phyloP scores from a whole-genome alignment of 306 rosid species.

The Mimosa pudica region DNA sequence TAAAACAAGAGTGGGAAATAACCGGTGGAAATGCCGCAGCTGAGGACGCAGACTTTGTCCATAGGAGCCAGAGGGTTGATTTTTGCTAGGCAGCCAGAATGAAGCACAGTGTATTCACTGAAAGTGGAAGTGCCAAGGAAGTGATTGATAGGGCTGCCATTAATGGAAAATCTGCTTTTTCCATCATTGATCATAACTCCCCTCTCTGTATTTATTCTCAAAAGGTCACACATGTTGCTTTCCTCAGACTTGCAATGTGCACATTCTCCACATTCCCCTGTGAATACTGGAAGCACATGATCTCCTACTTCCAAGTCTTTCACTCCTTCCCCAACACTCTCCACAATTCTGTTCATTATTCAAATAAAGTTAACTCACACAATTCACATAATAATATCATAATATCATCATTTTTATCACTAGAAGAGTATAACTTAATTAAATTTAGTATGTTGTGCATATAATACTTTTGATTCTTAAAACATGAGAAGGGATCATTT shows the following conservation, averaged over 20 bases:
- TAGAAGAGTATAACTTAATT: too few species aligned
- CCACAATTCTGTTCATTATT: background rate
- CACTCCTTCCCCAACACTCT: constrained; percentile 36
- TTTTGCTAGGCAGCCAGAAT: constrained; percentile 44
- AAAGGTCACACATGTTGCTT: constrained; percentile 47
- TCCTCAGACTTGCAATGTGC: constrained; percentile 44
- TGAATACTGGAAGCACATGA: constrained; percentile 51
- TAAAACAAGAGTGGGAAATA: background rate
- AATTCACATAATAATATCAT: background rate
- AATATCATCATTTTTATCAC: too few species aligned
- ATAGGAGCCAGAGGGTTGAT: constrained; percentile 43
- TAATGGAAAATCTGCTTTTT: constrained; percentile 44
- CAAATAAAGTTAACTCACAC: background rate
- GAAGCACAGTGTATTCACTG: constrained; percentile 49
- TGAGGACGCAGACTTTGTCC: constrained; percentile 48
- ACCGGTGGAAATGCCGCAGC: constrained; percentile 52
- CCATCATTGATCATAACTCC: constrained; percentile 45
- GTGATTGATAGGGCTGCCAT: constrained; percentile 39
- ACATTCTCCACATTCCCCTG: constrained; percentile 46
- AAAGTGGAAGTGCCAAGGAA: constrained; percentile 52
- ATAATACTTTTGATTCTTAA: background rate
- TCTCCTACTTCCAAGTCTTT: constrained; percentile 36
- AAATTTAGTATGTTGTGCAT: background rate
- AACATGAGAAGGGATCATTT: background rate
- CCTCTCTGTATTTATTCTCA: constrained; percentile 39